Evolutionary conservation across 2,329 filamentous ascomycete genomes (phyloP).

Genomic region (Apiospora marii): DNA sequence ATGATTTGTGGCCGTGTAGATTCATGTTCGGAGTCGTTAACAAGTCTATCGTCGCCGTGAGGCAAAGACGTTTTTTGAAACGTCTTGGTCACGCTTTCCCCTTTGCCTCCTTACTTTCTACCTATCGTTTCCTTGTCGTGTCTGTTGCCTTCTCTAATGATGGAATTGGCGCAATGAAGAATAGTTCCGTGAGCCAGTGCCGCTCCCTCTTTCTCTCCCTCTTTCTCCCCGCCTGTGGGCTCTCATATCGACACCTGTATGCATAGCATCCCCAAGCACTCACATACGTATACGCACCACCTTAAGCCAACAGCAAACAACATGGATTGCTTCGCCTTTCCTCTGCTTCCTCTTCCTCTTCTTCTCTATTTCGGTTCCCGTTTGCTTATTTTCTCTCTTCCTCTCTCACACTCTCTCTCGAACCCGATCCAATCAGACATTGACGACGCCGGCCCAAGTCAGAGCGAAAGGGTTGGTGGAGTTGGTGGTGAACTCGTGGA

Average conservation of each 20-base stretch:
- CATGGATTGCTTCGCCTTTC: not conserved
- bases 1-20: conserved; percentile 1
- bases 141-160: not conserved
- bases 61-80: not conserved
- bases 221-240: not conserved
- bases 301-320: not conserved
- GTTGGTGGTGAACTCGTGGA: conserved; percentile 29
- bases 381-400: not conserved
- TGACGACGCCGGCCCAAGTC: conserved; percentile 24
- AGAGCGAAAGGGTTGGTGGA: conserved; percentile 25
- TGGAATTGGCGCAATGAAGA: not conserved
- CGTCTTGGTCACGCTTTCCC: not conserved
- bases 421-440: not conserved
- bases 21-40: conserved; percentile 3
- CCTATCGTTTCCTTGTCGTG: not conserved
- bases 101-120: not conserved
- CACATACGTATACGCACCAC: not conserved
- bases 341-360: not conserved
- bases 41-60: not conserved
- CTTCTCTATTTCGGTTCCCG: not conserved
- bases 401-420: too few species aligned
- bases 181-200: not conserved
- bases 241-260: not conserved
- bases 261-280: not conserved
- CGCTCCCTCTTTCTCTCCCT: not conserved